phyloP scores from a whole-genome alignment of 2,329 filamentous ascomycete species.

The Exophiala phaeomuriformis region DNA sequence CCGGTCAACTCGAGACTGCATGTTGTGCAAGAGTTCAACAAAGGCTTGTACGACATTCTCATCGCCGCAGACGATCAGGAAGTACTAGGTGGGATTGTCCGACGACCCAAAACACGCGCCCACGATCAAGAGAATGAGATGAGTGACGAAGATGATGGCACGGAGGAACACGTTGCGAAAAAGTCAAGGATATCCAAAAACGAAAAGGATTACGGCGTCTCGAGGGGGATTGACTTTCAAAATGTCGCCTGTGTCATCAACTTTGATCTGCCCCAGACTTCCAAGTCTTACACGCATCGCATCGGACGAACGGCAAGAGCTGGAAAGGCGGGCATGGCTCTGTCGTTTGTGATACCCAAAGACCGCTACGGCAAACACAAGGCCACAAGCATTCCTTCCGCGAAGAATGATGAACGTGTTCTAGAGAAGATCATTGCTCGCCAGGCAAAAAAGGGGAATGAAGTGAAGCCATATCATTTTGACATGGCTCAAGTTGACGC shows the following conservation, averaged over 20 bases:
- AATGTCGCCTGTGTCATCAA: slow-evolving; percentile 93
- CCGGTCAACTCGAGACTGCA: slow-evolving; percentile 90
- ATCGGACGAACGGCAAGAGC: slow-evolving; percentile 90
- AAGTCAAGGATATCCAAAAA: slow-evolving; percentile 60
- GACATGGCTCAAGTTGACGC: slow-evolving; percentile 90
- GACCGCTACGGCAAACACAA: slow-evolving; percentile 82
- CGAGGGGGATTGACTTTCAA: slow-evolving; percentile 91
- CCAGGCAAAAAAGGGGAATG: slow-evolving; percentile 69
- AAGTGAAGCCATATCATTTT: slow-evolving; percentile 85
- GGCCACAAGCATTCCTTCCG: slow-evolving; percentile 66
- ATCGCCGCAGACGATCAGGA: slow-evolving; percentile 92
- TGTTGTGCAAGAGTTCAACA: slow-evolving; percentile 95
- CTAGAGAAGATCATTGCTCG: slow-evolving; percentile 71
- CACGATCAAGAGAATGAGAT: slow-evolving; percentile 31
- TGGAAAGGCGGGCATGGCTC: slow-evolving; percentile 83
- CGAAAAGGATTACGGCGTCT: slow-evolving; percentile 90
- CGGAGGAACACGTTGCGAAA: slow-evolving; percentile 40
- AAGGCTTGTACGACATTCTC: slow-evolving; percentile 93
- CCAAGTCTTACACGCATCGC: slow-evolving; percentile 92
- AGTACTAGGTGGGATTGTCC: slow-evolving; percentile 53
- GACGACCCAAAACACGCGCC: slow-evolving; percentile 28
- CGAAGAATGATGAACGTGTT: slow-evolving; percentile 77
- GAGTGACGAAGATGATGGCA: slow-evolving; percentile 35
- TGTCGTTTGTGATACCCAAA: slow-evolving; percentile 87
- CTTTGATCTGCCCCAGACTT: slow-evolving; percentile 83